These are phyloP conservation scores for Rhynchosporium secalis DNA, from an alignment of 2,329 filamentous ascomycete genomes.

Conservation along the genomic window DNA sequence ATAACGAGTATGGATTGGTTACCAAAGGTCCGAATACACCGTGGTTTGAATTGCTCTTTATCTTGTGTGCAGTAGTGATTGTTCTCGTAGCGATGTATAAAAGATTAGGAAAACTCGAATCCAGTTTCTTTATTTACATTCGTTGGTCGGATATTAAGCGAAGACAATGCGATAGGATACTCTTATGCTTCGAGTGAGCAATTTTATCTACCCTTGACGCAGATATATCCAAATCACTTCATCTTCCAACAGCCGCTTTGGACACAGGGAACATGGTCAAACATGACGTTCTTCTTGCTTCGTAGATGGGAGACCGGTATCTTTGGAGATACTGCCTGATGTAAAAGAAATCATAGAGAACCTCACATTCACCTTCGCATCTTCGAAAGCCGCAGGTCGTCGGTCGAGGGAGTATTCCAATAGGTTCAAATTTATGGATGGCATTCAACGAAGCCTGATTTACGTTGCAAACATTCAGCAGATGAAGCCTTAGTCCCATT, in stretches of 20 bases:
- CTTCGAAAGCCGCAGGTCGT: no score
- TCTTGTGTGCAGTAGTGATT: neutral
- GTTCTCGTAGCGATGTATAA: neutral
- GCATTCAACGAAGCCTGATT: no score
- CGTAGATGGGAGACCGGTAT: no score
- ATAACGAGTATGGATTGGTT: neutral
- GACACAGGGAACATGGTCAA: no score
- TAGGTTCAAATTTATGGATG: no score
- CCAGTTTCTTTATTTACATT: constrained; percentile 49
- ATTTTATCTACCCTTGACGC: constrained; percentile 26
- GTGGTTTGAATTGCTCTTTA: neutral
- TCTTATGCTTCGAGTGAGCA: constrained; percentile 61
- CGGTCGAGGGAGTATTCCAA: no score
- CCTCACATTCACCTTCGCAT: no score
- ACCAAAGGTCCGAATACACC: neutral
- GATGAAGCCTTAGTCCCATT: no score
- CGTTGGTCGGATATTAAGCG: constrained; percentile 58
- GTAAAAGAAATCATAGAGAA: no score
- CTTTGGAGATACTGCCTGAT: no score
- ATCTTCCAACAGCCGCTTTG: neutral
- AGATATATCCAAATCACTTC: neutral
- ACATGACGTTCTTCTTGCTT: no score
- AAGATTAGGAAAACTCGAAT: neutral
- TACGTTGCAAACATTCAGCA: no score
- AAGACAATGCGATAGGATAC: constrained; percentile 59